Conservation (phyloP, 2,329 filamentous ascomycete genomes). For the Colletotrichum higginsianum region DNA sequence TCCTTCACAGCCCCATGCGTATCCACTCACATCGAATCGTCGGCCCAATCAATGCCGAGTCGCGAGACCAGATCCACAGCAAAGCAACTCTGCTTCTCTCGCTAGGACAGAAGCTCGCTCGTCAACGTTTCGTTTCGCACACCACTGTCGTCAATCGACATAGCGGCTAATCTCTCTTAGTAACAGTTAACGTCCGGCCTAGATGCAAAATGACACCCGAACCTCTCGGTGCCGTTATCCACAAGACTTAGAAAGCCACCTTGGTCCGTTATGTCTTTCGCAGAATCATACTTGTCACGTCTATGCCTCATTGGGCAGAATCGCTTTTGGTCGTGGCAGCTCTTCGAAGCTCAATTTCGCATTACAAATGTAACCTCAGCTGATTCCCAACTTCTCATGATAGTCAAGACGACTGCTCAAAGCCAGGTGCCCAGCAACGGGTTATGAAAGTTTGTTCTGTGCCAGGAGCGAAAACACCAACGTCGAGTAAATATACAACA, state of each 20-base stretch:
- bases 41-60: neutral
- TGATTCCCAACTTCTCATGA: slow-evolving; percentile 45
- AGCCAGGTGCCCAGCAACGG: slow-evolving; percentile 45
- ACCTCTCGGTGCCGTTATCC: neutral
- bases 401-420: slow-evolving; percentile 45
- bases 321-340: neutral
- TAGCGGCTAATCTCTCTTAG: neutral
- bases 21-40: neutral
- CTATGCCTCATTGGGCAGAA: neutral
- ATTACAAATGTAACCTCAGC: slow-evolving; percentile 41
- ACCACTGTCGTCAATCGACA: neutral
- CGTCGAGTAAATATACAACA: slow-evolving; percentile 25
- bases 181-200: neutral
- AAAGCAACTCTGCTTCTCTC: neutral
- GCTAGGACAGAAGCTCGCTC: neutral
- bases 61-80: neutral
- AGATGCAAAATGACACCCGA: neutral
- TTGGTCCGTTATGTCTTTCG: no score
- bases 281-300: neutral
- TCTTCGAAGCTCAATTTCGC: neutral
- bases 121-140: neutral
- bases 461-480: slow-evolving; percentile 44
- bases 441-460: slow-evolving; percentile 37
- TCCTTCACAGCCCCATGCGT: neutral
- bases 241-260: neutral